Percentiles rank a stretch among this genome's conserved stretches.
Conservation (phyloP, 306 rosid genomes). For the Erythrophleum fordii region DNA sequence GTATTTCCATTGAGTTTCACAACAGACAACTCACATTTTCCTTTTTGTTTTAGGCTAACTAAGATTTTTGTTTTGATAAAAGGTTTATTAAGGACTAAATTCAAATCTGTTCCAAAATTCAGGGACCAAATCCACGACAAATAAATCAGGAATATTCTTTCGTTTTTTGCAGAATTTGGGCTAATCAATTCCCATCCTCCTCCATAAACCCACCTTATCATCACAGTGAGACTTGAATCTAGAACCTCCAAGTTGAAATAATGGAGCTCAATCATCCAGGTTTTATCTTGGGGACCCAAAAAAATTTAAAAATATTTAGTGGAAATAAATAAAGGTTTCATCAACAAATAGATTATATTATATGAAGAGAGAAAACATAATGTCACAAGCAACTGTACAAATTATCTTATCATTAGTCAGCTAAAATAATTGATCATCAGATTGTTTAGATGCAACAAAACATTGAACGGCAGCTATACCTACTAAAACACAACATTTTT, state of each 20-base stretch:
- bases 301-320: background rate
- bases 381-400: conserved; percentile 22
- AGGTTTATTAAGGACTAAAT: background rate
- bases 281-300: background rate
- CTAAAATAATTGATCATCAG: conserved; percentile 3
- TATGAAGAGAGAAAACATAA: background rate
- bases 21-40: background rate
- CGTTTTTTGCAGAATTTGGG: background rate
- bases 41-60: background rate
- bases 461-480: background rate
- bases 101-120: too few relatives aligned
- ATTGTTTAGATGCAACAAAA: background rate
- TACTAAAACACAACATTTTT: conserved; percentile 28
- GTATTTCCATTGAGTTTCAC: background rate
- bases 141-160: background rate
- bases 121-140: background rate
- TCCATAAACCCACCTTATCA: background rate
- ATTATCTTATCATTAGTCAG: conserved; percentile 2
- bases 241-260: background rate
- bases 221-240: background rate
- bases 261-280: background rate
- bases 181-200: background rate
- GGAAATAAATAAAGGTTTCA: background rate
- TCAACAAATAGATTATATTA: background rate
- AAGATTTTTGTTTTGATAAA: background rate